Evolutionary conservation across 2,329 filamentous ascomycete genomes (phyloP), one percentile per base, ranked within the genome.

Genomic region (Calonectria naviculata): DNA sequence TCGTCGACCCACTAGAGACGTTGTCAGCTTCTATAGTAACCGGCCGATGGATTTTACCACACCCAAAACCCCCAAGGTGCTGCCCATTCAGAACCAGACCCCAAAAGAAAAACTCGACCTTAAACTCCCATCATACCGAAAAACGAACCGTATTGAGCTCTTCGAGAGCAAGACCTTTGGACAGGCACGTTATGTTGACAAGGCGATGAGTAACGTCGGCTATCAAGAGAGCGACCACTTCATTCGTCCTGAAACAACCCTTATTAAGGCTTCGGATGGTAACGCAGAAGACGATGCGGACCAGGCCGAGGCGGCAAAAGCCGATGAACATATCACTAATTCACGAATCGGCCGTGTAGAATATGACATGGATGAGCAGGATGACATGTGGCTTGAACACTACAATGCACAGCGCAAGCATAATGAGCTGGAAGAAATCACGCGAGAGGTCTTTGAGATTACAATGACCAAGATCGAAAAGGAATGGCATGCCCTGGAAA

Each of bases 351-450:
- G 95, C 15, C 92, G 94, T 68, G 97, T 99, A 24, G 97, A 99
- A 81, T 99, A 99, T 81, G 97, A 99, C 82, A 99, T 99, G 97
- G 97, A 99, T 80, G 97, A 99, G 83, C 97, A 99, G 80, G 97
- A 99, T 81, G 95, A 98, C 76, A 95, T 95, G 85, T 99, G 97
- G 97, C 87, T 99, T 29, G 93, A 97, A 76, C 90, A 91, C 44
- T 91, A 96, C 80, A 99, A 99, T 78, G 85, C 87, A 15, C 91
- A 93, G 78, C 91, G 97, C 69, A 94, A 92, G 80, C 88, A 90
- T 28, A 90, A 93, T 75, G 91, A 93, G 54, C 90, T 94, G 26
- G 94, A 97, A 76, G 88, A 92, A 2, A 97, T 99, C 78, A 97
- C 95, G 60, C 94, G 95, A 24, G 95, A 97, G 73, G 91, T 98